phyloP scores from a whole-genome alignment of 176 grass and related monocot genomes.

The Aegilops umbellulata region DNA sequence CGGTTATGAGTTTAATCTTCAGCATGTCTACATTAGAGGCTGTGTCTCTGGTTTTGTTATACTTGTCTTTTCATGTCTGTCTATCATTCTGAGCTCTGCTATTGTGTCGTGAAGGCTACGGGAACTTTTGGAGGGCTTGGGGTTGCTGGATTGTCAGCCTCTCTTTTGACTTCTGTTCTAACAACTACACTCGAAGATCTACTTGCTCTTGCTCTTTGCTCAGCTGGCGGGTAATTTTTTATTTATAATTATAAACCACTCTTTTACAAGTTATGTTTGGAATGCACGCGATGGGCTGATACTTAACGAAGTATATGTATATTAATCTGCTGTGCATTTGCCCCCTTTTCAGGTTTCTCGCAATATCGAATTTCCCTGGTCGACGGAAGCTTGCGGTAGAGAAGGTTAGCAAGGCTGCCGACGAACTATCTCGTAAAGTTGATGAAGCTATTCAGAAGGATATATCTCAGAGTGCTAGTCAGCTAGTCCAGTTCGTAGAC shows the following conservation, averaged over 20 bases:
- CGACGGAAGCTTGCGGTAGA: conserved; percentile 54
- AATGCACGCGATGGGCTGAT: conserved; percentile 12
- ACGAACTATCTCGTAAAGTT: conserved; percentile 58
- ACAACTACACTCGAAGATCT: conserved; percentile 91
- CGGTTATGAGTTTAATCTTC: neutral
- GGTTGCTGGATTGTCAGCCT: conserved; percentile 81
- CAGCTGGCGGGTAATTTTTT: conserved; percentile 84
- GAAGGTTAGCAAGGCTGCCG: conserved; percentile 68
- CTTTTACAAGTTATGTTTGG: neutral
- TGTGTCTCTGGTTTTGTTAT: neutral
- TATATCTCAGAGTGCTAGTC: conserved; percentile 45
- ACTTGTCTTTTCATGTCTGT: neutral
- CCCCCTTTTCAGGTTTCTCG: conserved; percentile 53
- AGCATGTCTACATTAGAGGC: neutral
- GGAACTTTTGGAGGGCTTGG: conserved; percentile 96
- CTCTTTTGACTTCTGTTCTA: conserved; percentile 89
- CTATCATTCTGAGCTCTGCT: neutral
- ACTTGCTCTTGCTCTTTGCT: conserved; percentile 92
- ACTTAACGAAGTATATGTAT: neutral
- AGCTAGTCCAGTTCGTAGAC: conserved; percentile 67
- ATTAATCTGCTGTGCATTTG: neutral
- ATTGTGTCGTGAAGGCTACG: conserved; percentile 55
- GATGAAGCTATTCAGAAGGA: conserved; percentile 83
- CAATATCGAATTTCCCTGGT: conserved; percentile 81
- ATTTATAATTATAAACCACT: conserved; percentile 15